phyloP scores from a whole-genome alignment of 1,284 basidiomycete species.

The Sanghuangporus baumii region DNA sequence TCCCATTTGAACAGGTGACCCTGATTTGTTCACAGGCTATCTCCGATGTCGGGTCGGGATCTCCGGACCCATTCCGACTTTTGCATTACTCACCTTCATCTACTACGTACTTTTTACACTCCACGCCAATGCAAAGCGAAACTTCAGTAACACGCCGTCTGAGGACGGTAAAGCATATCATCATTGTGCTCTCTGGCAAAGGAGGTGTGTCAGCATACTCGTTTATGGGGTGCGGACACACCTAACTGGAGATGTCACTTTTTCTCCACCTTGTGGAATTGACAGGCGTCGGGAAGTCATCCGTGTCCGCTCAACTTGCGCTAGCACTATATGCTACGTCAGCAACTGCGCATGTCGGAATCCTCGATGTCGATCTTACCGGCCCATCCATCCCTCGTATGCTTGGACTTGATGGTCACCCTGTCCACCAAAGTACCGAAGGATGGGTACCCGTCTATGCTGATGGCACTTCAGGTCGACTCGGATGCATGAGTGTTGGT shows the following conservation, averaged over 20 bases:
- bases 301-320: constrained; percentile 89
- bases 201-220: constrained; percentile 44
- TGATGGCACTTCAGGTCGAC: constrained; percentile 59
- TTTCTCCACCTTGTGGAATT: not conserved
- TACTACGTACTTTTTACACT: not conserved
- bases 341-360: constrained; percentile 69
- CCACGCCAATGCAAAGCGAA: constrained; percentile 31
- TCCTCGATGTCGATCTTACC: constrained; percentile 95
- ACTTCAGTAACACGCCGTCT: constrained; percentile 62
- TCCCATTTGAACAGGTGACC: not conserved
- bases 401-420: constrained; percentile 86
- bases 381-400: constrained; percentile 97
- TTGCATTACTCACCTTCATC: not conserved
- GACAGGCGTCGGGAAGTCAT: constrained; percentile 89
- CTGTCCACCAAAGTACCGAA: constrained; percentile 88
- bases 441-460: constrained; percentile 99
- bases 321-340: constrained; percentile 75
- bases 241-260: not conserved
- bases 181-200: constrained; percentile 94
- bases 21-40: not conserved
- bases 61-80: not conserved
- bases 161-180: constrained; percentile 74
- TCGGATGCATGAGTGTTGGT: constrained; percentile 96
- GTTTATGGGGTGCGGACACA: not conserved
- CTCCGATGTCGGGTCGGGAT: not conserved